Conservation (phyloP, 352 stramenopile genomes). For the Globisporangium echinulatum region DNA sequence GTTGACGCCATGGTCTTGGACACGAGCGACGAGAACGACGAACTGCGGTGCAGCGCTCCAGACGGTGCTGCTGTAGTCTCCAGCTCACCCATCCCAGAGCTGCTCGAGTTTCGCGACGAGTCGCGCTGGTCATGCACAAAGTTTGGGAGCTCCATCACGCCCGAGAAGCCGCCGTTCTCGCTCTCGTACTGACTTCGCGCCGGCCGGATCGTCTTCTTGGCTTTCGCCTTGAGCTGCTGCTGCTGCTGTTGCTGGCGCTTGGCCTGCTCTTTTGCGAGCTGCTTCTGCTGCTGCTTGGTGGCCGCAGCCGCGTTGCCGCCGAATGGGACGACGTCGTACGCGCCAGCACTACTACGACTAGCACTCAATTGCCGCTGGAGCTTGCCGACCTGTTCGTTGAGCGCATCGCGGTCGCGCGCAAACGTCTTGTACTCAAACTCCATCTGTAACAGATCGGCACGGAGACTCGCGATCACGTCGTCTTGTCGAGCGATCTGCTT, state of each 20-base stretch:
- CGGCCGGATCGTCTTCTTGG: conserved; percentile 19
- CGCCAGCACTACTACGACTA: conserved; percentile 2
- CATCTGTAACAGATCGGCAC: conserved; percentile 52
- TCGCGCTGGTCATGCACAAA: conserved; percentile 23
- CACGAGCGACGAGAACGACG: conserved; percentile 36
- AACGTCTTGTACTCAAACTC: conserved; percentile 63
- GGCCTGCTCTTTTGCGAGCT: conserved; percentile 22
- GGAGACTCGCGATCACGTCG: conserved; percentile 42
- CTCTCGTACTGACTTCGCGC: conserved; percentile 19
- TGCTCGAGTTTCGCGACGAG: conserved; percentile 4
- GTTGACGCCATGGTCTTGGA: conserved; percentile 54
- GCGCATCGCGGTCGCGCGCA: conserved; percentile 27
- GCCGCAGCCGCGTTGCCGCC: conserved; percentile 14
- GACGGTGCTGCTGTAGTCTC: neutral
- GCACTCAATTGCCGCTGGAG: conserved; percentile 20
- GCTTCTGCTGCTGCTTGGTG: conserved; percentile 19
- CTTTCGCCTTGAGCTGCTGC: conserved; percentile 1
- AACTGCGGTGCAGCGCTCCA: conserved; percentile 10
- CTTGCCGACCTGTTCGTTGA: conserved; percentile 27
- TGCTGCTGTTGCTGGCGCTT: conserved; percentile 7
- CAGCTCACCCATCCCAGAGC: neutral
- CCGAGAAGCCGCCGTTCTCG: conserved; percentile 33
- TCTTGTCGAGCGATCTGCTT: conserved; percentile 35
- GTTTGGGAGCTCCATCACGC: conserved; percentile 60
- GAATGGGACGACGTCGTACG: conserved; percentile 47